phyloP scores from a whole-genome alignment of 495 filamentous ascomycete genomes.

The Podospora pseudoanserina region DNA sequence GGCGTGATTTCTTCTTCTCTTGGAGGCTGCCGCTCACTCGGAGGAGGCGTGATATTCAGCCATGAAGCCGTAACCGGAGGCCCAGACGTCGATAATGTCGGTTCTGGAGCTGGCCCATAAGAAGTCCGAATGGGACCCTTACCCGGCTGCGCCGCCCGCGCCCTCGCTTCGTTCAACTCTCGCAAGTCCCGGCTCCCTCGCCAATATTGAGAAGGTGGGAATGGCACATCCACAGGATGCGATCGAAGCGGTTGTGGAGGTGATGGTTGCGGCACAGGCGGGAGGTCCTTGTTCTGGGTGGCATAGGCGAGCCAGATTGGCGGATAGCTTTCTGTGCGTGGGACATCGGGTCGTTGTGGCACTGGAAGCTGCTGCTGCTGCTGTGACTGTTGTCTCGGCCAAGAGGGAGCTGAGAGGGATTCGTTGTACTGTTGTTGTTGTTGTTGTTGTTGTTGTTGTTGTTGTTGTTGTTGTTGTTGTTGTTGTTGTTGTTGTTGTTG shows the following conservation, averaged over 20 bases:
- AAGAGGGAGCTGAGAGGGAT: background rate
- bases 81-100: background rate
- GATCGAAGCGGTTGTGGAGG: background rate
- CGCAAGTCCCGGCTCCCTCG: slow-evolving; percentile 19
- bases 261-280: slow-evolving; percentile 1
- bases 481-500: slow-evolving; percentile 6
- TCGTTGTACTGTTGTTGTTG: slow-evolving; percentile 4
- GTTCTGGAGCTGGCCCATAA: slow-evolving; percentile 20
- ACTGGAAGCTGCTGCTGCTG: background rate
- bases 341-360: background rate
- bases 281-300: background rate
- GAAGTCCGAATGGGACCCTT: slow-evolving; percentile 11
- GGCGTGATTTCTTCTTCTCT: slow-evolving; percentile 11
- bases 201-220: slow-evolving; percentile 13
- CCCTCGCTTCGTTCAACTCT: slow-evolving; percentile 26
- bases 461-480: slow-evolving; percentile 9
- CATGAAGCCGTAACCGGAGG: background rate
- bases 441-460: slow-evolving; percentile 4
- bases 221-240: slow-evolving; percentile 7
- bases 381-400: background rate
- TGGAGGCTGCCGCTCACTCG: background rate
- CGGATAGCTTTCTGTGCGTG: background rate
- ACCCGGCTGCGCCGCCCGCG: slow-evolving; percentile 13
- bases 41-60: background rate
- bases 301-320: background rate